These are phyloP conservation scores for Tuber aestivum DNA, from an alignment of 495 filamentous ascomycete genomes.

Conservation along the genomic window DNA sequence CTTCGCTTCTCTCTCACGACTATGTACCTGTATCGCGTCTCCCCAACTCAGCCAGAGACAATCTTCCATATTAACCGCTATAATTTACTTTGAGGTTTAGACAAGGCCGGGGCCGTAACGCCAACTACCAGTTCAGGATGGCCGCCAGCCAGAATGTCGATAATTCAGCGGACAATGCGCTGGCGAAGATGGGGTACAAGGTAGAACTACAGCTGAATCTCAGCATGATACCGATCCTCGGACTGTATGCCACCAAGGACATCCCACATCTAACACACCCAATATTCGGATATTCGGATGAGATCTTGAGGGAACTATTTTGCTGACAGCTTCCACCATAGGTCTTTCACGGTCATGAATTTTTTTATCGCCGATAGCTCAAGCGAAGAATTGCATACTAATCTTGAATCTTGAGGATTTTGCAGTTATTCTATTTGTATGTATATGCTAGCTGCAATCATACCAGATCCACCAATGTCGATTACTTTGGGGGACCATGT, in stretches of 20 bases:
- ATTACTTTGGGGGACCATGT: constrained; percentile 41
- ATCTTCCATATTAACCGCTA: neutral
- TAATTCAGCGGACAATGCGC: constrained; percentile 47
- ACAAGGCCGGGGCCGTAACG: neutral
- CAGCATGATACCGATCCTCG: constrained; percentile 61
- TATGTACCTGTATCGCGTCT: neutral
- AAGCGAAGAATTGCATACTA: neutral
- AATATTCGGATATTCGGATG: neutral
- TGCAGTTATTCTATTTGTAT: constrained; percentile 38
- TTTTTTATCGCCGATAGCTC: constrained; percentile 14
- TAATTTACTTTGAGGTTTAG: neutral
- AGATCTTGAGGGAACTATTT: neutral
- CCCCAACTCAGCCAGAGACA: neutral
- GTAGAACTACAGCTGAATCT: constrained; percentile 58
- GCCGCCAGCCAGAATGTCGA: constrained; percentile 2
- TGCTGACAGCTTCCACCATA: constrained; percentile 17
- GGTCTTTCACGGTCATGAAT: constrained; percentile 44
- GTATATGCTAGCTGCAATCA: constrained; percentile 26
- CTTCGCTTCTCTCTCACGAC: neutral
- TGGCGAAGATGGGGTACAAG: constrained; percentile 63
- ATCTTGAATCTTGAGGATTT: constrained; percentile 1
- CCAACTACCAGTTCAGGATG: neutral
- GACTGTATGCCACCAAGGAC: constrained; percentile 47
- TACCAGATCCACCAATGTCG: constrained; percentile 6
- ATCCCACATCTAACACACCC: neutral